Evolutionary conservation across 345 rosid species (phyloP).

Genomic region (Citrus hindsii): DNA sequence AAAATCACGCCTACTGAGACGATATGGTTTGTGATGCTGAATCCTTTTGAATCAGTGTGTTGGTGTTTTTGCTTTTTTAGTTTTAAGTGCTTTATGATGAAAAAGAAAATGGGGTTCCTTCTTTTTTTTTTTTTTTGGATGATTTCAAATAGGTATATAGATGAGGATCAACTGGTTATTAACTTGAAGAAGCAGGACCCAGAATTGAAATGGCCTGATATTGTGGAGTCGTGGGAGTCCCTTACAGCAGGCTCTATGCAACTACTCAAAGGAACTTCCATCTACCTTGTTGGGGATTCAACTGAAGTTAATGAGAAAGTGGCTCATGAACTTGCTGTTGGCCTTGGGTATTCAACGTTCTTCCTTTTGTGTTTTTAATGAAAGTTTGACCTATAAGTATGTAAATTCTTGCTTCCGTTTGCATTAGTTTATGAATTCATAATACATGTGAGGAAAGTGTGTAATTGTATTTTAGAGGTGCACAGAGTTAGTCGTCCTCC

Average conservation of each 20-base stretch:
- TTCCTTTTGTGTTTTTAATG: background rate
- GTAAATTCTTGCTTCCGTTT: background rate
- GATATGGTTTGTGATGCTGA: conserved; percentile 55
- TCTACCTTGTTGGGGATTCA: conserved; percentile 68
- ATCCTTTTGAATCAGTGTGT: background rate
- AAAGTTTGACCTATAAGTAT: background rate
- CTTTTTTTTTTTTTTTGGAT: too few species aligned
- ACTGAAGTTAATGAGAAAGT: conserved; percentile 79
- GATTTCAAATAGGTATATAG: conserved; percentile 60
- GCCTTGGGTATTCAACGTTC: conserved; percentile 56
- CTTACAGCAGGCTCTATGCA: conserved; percentile 70
- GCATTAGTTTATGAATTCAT: background rate
- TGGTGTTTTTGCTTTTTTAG: background rate
- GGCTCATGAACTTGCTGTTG: conserved; percentile 73
- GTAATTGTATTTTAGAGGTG: too few species aligned
- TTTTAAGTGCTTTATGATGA: background rate
- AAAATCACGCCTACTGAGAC: conserved; percentile 76
- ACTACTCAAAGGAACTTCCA: conserved; percentile 78
- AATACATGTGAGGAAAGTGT: too few species aligned
- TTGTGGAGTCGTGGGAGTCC: conserved; percentile 90
- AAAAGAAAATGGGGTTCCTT: too few species aligned
- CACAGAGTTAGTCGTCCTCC: background rate
- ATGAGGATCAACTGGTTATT: conserved; percentile 74
- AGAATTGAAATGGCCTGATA: conserved; percentile 83
- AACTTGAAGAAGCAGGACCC: conserved; percentile 86